Percentiles rank a stretch among this genome's conserved stretches.
phyloP scores from a whole-genome alignment of 2,329 filamentous ascomycete genomes.

The Calonectria leucothoes region DNA sequence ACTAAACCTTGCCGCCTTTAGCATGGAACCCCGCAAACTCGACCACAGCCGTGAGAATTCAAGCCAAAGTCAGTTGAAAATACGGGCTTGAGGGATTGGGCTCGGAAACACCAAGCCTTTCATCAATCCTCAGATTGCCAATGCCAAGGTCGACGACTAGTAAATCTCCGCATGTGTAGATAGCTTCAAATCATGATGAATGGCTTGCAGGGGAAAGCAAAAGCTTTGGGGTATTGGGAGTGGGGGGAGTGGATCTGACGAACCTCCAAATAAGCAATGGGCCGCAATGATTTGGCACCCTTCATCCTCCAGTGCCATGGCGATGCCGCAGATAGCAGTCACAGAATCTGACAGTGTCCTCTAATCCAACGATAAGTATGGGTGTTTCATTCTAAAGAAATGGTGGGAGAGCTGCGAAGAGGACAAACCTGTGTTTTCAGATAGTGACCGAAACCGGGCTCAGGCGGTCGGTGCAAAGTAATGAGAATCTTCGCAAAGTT shows the following conservation, averaged over 20 bases:
- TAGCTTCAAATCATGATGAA: background rate
- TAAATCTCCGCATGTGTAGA: background rate
- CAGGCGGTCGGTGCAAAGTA: conserved; percentile 32
- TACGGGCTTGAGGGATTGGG: background rate
- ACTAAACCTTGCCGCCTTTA: background rate
- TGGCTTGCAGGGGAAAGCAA: background rate
- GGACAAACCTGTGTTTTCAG: conserved; percentile 14
- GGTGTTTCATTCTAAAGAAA: background rate
- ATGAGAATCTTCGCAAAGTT: conserved; percentile 65
- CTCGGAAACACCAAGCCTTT: background rate
- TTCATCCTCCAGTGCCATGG: conserved; percentile 54
- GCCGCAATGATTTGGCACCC: conserved; percentile 54
- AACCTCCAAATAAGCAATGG: conserved; percentile 53
- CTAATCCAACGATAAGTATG: conserved; percentile 53
- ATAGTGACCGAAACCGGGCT: conserved; percentile 45
- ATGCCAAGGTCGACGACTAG: background rate
- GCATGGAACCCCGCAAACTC: background rate
- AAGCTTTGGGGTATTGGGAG: background rate
- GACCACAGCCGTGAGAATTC: background rate
- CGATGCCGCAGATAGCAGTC: conserved; percentile 58
- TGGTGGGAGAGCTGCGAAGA: too few species aligned
- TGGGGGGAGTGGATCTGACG: background rate
- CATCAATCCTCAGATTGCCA: background rate
- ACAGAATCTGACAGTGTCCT: conserved; percentile 36
- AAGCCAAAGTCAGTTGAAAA: background rate